These are phyloP conservation scores for Chalciporus chontae DNA, from an alignment of 768 basidiomycete species.

Conservation along the genomic window DNA sequence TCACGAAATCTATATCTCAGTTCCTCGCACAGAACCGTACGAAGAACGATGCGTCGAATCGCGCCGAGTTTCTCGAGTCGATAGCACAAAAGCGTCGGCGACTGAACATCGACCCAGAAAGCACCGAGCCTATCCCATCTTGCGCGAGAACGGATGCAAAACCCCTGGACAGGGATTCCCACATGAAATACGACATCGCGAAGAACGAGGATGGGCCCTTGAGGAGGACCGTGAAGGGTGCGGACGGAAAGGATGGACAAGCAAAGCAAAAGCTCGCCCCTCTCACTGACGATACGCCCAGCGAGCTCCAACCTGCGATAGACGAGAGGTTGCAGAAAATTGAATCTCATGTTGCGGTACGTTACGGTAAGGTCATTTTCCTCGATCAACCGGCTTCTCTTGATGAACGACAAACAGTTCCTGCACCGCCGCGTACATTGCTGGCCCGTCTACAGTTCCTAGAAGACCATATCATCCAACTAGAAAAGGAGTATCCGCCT, in stretches of 20 bases:
- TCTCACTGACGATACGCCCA: constrained; percentile 30
- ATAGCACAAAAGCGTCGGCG: constrained; percentile 52
- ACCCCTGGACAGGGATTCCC: constrained; percentile 64
- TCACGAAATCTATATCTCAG: constrained; percentile 66
- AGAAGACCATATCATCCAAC: constrained; percentile 71
- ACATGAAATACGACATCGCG: constrained; percentile 87
- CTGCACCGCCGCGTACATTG: constrained; percentile 62
- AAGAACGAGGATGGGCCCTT: constrained; percentile 80
- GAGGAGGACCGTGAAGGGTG: constrained; percentile 49
- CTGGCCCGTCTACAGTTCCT: constrained; percentile 63
- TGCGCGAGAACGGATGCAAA: constrained; percentile 78
- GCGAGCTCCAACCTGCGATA: constrained; percentile 53
- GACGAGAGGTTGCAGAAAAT: constrained; percentile 63
- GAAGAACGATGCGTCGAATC: constrained; percentile 74
- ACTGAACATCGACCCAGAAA: constrained; percentile 33
- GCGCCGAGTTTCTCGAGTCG: constrained; percentile 66
- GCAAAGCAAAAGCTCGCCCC: constrained; percentile 9
- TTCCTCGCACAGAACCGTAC: constrained; percentile 70
- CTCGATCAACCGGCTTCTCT: not conserved
- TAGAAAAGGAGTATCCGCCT: constrained; percentile 82
- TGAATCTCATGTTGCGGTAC: constrained; percentile 68
- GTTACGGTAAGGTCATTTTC: constrained; percentile 53
- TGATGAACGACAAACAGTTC: constrained; percentile 45
- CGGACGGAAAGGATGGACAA: constrained; percentile 9
- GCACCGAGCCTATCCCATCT: constrained; percentile 39